Conservation (phyloP, 2,329 filamentous ascomycete species). For the Coniochaeta pulveracea region DNA sequence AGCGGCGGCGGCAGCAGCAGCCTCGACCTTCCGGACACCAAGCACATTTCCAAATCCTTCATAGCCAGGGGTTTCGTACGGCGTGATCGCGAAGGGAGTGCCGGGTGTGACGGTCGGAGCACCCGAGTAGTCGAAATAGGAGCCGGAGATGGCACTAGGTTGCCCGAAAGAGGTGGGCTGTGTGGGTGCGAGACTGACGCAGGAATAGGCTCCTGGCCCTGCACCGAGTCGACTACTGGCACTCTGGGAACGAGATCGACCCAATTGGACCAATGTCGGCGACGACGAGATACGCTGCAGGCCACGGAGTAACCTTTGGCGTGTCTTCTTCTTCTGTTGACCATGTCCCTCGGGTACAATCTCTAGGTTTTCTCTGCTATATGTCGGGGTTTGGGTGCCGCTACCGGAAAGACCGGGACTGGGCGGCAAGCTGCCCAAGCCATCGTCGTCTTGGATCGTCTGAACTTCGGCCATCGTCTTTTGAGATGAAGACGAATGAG, state of each 20-base stretch:
- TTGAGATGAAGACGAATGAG: no score
- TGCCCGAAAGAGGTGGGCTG: slow-evolving; percentile 28
- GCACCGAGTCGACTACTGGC: slow-evolving; percentile 51
- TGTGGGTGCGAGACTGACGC: slow-evolving; percentile 38
- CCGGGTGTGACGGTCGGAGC: slow-evolving; percentile 26
- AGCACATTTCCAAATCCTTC: slow-evolving; percentile 34
- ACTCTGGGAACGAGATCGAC: slow-evolving; percentile 50
- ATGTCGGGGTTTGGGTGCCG: slow-evolving; percentile 7
- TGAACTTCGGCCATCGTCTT: slow-evolving; percentile 13
- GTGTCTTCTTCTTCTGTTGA: slow-evolving; percentile 36
- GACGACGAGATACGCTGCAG: slow-evolving; percentile 77
- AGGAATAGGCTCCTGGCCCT: slow-evolving; percentile 37
- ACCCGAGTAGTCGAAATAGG: slow-evolving; percentile 19
- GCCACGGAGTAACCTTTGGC: slow-evolving; percentile 59
- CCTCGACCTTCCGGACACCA: slow-evolving; percentile 43
- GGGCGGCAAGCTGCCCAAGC: no score
- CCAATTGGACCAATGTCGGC: slow-evolving; percentile 54
- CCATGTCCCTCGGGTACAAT: no score
- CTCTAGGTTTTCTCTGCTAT: no score
- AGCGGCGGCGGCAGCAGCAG: slow-evolving; percentile 24
- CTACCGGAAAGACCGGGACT: slow-evolving; percentile 7
- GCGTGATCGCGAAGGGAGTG: slow-evolving; percentile 23
- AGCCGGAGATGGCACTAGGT: slow-evolving; percentile 17
- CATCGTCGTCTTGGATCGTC: slow-evolving; percentile 7
- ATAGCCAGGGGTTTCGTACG: slow-evolving; percentile 28